Conservation (phyloP, 257 asterid genomes). For the Plectranthus barbatus region DNA sequence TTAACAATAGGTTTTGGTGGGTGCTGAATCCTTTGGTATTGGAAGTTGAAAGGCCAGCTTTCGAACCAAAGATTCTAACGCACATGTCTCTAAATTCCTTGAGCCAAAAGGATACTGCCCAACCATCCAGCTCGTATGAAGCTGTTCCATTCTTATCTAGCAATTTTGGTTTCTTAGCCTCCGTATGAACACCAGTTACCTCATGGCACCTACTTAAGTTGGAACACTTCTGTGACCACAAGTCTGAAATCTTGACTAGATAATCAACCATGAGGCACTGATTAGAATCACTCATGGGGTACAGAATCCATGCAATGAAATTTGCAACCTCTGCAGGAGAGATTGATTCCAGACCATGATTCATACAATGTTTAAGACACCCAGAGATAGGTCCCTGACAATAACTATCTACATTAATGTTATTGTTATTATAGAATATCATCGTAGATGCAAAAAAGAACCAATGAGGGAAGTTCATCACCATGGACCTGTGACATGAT, state of each 20-base stretch:
- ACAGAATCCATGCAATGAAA: conserved; percentile 62
- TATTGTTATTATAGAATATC: conserved; percentile 33
- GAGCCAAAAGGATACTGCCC: conserved; percentile 39
- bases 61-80: conserved; percentile 13
- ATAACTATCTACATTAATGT: conserved; percentile 15
- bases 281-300: conserved; percentile 40
- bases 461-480: conserved; percentile 71
- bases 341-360: conserved; percentile 21
- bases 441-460: conserved; percentile 54
- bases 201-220: conserved; percentile 19
- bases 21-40: conserved; percentile 15
- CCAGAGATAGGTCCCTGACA: conserved; percentile 12
- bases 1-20: conserved; percentile 31
- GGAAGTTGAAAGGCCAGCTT: conserved; percentile 14
- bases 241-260: conserved; percentile 36
- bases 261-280: conserved; percentile 31
- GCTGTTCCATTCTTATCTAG: conserved; percentile 15
- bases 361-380: conserved; percentile 14
- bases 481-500: conserved; percentile 44
- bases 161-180: conserved; percentile 20
- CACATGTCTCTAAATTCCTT: conserved; percentile 38
- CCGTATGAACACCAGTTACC: conserved; percentile 21
- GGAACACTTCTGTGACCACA: conserved; percentile 31
- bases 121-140: conserved; percentile 22
- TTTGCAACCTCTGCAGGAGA: conserved; percentile 44